Conservation (phyloP, 1,284 basidiomycete genomes). For the Cutaneotrichosporon daszewskae region DNA sequence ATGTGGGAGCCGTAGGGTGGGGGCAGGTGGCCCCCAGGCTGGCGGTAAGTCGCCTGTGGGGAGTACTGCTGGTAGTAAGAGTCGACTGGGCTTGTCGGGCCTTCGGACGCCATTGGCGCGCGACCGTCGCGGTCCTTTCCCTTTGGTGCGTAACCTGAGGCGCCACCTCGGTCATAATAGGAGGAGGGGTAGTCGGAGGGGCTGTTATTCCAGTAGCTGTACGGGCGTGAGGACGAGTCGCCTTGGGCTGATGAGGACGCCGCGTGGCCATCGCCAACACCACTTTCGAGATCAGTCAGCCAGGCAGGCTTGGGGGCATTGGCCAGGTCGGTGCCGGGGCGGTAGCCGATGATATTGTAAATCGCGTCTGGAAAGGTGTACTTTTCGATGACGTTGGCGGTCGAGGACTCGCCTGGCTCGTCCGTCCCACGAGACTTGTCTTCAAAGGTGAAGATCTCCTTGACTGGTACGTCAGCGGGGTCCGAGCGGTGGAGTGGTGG, state of each 20-base stretch:
- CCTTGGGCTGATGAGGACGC: too few relatives aligned
- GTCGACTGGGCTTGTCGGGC: neutral
- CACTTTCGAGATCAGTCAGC: conserved; percentile 12
- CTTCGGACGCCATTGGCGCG: neutral
- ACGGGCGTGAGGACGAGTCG: conserved; percentile 6
- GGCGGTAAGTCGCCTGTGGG: conserved; percentile 1
- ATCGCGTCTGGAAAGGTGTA: conserved; percentile 17
- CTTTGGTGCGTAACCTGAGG: conserved; percentile 1
- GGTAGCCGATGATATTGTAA: conserved; percentile 14
- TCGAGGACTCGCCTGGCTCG: conserved; percentile 14
- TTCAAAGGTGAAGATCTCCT: conserved; percentile 23
- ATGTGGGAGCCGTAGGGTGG: neutral
- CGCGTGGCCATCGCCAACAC: conserved; percentile 5
- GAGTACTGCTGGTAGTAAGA: conserved; percentile 8
- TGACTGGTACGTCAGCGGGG: too few relatives aligned
- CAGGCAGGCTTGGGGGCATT: conserved; percentile 16
- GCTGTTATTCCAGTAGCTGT: conserved; percentile 11
- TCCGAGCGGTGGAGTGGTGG: too few relatives aligned
- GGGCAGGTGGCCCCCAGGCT: neutral
- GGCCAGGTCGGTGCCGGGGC: conserved; percentile 13
- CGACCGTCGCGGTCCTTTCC: conserved; percentile 6
- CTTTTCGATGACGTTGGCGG: conserved; percentile 20
- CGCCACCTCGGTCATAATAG: conserved; percentile 6
- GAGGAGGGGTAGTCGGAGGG: conserved; percentile 7
- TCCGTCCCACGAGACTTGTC: conserved; percentile 19